phyloP scores from a whole-genome alignment of 768 basidiomycete species.

The Filobasidium floriforme region DNA sequence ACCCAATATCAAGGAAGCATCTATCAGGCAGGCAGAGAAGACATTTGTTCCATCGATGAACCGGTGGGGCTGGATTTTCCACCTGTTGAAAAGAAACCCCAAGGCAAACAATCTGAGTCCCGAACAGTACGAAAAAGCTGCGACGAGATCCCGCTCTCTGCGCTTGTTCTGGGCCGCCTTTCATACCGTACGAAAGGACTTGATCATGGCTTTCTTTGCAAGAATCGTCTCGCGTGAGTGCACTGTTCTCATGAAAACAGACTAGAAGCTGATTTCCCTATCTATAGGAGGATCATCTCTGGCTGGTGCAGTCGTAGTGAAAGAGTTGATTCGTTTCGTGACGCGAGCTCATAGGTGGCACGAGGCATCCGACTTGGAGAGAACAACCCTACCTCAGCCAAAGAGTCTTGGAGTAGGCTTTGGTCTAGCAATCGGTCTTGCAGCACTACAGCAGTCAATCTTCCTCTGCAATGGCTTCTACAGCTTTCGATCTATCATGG shows the following conservation, averaged over 20 bases:
- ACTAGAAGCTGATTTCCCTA: too few relatives aligned
- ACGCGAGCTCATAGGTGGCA: slow-evolving; percentile 50
- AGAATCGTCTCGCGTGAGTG: too few relatives aligned
- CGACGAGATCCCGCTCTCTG: too few relatives aligned
- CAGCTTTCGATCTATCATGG: neutral
- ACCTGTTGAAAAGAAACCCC: neutral
- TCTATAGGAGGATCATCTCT: neutral
- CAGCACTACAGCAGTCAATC: slow-evolving; percentile 54
- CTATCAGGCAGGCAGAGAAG: neutral
- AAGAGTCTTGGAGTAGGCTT: slow-evolving; percentile 57
- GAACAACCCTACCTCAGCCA: slow-evolving; percentile 37
- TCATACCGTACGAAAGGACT: too few relatives aligned
- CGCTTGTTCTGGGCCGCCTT: too few relatives aligned
- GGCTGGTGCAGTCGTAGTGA: slow-evolving; percentile 48
- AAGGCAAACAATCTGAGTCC: neutral
- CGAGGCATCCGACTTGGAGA: slow-evolving; percentile 39
- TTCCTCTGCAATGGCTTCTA: neutral
- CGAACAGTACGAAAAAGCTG: too few relatives aligned
- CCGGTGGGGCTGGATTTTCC: neutral
- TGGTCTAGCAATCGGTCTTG: slow-evolving; percentile 56
- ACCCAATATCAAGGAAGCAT: neutral
- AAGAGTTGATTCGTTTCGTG: slow-evolving; percentile 57
- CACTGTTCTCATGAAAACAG: neutral
- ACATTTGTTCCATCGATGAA: neutral
- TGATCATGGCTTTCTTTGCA: too few relatives aligned